phyloP scores from a whole-genome alignment of 305 asterid genomes.

The Withania somnifera region DNA sequence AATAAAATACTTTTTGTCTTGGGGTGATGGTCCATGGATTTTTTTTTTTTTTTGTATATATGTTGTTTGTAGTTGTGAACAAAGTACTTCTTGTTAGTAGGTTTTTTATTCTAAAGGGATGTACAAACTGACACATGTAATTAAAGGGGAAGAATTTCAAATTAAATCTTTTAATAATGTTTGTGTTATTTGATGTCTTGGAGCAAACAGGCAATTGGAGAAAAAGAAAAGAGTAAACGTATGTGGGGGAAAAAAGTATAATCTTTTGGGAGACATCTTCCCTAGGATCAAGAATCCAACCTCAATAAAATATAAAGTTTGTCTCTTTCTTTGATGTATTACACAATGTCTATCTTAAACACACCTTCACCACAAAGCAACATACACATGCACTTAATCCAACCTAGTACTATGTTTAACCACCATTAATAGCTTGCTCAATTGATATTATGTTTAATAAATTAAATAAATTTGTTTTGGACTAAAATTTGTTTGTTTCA shows the following conservation, averaged over 20 bases:
- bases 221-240: background rate
- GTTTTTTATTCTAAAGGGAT: background rate
- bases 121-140: background rate
- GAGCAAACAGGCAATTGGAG: background rate
- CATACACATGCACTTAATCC: background rate
- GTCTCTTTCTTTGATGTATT: slow-evolving; percentile 1
- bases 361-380: background rate
- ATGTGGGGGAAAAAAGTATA: too few species aligned
- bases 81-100: background rate
- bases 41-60: too few species aligned
- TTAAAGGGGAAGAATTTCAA: background rate
- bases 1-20: too few species aligned
- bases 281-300: background rate
- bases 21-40: too few species aligned
- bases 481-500: background rate
- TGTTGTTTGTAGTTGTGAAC: too few species aligned
- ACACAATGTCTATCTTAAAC: background rate
- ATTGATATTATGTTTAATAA: background rate
- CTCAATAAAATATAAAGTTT: background rate
- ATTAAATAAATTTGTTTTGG: too few species aligned
- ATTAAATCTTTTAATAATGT: background rate
- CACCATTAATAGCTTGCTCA: background rate
- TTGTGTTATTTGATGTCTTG: background rate
- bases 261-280: background rate
- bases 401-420: background rate